Evolutionary conservation across 768 basidiomycete genomes (phyloP).

Genomic region (Lactarius pseudohatsudake): DNA sequence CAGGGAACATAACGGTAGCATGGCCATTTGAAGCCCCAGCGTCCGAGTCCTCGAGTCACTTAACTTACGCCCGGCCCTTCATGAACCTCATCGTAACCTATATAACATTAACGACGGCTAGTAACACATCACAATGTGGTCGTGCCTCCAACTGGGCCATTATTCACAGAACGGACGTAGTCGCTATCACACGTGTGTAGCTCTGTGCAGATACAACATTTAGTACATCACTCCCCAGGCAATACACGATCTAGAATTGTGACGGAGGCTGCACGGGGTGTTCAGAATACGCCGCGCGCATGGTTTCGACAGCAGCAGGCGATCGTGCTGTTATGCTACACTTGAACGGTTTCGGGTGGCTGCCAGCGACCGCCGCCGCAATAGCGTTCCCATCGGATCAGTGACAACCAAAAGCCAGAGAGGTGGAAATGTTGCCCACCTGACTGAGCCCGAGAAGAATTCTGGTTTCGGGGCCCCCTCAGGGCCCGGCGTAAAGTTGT

Average conservation of each 20-base stretch:
- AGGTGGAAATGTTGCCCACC: background rate
- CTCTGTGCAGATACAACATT: background rate
- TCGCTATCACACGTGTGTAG: background rate
- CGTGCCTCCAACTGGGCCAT: background rate
- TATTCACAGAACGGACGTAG: background rate
- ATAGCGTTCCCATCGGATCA: background rate
- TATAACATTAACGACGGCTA: too few species aligned
- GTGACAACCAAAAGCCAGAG: too few species aligned
- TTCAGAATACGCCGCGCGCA: constrained; percentile 7
- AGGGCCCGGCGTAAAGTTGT: constrained; percentile 1
- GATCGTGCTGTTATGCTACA: constrained; percentile 15
- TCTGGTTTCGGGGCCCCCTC: constrained; percentile 7
- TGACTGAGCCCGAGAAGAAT: constrained; percentile 16
- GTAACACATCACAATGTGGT: background rate
- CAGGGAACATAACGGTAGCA: too few species aligned
- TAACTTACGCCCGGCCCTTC: too few species aligned
- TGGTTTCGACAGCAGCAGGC: background rate
- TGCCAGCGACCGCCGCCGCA: background rate
- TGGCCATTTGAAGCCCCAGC: too few species aligned
- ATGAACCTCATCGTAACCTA: too few species aligned
- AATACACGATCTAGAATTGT: background rate
- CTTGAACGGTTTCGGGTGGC: constrained; percentile 21
- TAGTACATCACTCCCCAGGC: background rate
- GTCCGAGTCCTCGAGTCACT: too few species aligned
- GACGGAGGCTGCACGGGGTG: constrained; percentile 2